A percentile compares a stretch with the other conserved stretches of the same genome.
phyloP scores from a whole-genome alignment of 768 basidiomycete genomes.

The Boletus fagicola region DNA sequence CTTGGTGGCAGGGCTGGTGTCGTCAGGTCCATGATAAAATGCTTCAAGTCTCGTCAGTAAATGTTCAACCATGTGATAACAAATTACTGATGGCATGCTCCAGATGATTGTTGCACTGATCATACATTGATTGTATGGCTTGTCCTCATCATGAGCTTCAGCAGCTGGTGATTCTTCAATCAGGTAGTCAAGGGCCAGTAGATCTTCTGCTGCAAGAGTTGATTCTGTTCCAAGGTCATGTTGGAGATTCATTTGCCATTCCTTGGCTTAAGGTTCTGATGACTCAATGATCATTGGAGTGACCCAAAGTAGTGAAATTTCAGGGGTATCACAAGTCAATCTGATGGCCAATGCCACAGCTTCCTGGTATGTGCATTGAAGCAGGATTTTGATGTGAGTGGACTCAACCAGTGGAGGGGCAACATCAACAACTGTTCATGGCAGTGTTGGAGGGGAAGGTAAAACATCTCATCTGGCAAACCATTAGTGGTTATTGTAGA shows the following conservation, averaged over 20 bases:
- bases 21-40: background rate
- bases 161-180: background rate
- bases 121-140: background rate
- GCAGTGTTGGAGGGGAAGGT: too few relatives aligned
- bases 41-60: background rate
- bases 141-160: background rate
- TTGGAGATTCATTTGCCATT: background rate
- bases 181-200: background rate
- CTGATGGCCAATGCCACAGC: background rate
- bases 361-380: background rate
- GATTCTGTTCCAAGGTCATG: background rate
- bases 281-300: background rate
- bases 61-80: background rate
- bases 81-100: background rate
- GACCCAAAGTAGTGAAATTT: background rate
- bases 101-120: background rate
- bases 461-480: too few relatives aligned
- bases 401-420: too few relatives aligned
- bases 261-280: background rate
- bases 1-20: too few relatives aligned
- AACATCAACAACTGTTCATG: too few relatives aligned
- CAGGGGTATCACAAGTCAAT: too few relatives aligned
- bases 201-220: background rate
- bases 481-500: too few relatives aligned
- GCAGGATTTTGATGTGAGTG: too few relatives aligned